phyloP scores from a whole-genome alignment of 306 rosid genomes.

The Trifolium pratense region DNA sequence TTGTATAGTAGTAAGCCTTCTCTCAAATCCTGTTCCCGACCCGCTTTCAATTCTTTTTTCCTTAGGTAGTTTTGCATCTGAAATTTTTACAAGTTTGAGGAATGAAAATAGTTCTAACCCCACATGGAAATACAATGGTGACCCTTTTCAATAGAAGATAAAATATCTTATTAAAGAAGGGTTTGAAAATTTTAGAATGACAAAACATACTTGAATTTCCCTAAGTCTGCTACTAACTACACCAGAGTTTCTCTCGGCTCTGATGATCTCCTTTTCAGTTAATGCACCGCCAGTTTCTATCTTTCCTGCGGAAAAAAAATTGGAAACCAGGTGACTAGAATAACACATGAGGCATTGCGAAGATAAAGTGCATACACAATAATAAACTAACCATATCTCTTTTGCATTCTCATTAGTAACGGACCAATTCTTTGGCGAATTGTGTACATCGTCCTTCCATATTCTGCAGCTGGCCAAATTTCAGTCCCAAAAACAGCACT shows the following conservation, averaged over 20 bases:
- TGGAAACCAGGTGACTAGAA: constrained; percentile 21
- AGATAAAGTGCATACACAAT: constrained; percentile 19
- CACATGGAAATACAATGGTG: constrained; percentile 17
- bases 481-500: constrained; percentile 99
- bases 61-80: constrained; percentile 85
- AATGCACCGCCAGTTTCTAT: constrained; percentile 58
- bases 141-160: constrained; percentile 25
- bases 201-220: constrained; percentile 89
- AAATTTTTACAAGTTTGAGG: constrained; percentile 48
- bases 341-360: constrained; percentile 8
- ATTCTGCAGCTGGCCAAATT: constrained; percentile 98
- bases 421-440: constrained; percentile 95
- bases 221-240: constrained; percentile 84
- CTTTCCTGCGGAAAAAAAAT: constrained; percentile 65
- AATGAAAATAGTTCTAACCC: constrained; percentile 24
- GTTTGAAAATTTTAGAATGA: constrained; percentile 33
- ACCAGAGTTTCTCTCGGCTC: constrained; percentile 97
- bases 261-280: constrained; percentile 87
- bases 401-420: constrained; percentile 84
- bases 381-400: constrained; percentile 79
- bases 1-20: constrained; percentile 84
- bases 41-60: constrained; percentile 77
- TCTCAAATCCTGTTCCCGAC: constrained; percentile 69
- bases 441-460: constrained; percentile 98
- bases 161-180: constrained; percentile 32